Conservation (phyloP, 208 protist genomes). For the Leishmania major region DNA sequence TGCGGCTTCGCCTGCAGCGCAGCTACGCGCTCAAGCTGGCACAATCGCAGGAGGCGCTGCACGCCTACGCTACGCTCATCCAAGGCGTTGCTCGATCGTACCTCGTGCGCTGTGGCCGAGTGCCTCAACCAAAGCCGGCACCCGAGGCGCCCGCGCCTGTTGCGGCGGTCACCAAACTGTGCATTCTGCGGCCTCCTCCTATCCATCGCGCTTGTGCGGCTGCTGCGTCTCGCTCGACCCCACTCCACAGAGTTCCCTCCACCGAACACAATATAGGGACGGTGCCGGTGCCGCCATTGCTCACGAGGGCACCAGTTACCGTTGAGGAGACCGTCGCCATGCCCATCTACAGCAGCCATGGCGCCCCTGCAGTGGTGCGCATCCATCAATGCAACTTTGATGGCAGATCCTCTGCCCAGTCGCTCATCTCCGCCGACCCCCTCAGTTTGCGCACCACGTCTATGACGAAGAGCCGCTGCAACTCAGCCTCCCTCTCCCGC, state of each 20-base stretch:
- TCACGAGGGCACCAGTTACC: background rate
- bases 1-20: slow-evolving; percentile 31
- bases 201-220: background rate
- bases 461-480: background rate
- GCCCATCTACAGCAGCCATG: background rate
- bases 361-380: background rate
- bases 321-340: background rate
- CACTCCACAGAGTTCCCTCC: background rate
- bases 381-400: background rate
- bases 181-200: background rate
- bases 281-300: background rate
- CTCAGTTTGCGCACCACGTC: background rate
- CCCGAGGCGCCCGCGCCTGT: background rate
- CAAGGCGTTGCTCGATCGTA: slow-evolving; percentile 42
- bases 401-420: background rate
- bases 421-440: background rate
- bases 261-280: background rate
- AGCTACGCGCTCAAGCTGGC: slow-evolving; percentile 1
- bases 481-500: slow-evolving; percentile 13
- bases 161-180: background rate
- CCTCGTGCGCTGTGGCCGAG: slow-evolving; percentile 9
- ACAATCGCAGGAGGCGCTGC: slow-evolving; percentile 38
- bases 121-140: background rate
- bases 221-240: background rate
- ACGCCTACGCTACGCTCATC: slow-evolving; percentile 61